Conservation (phyloP, 495 filamentous ascomycete species). For the Penicillium lagena region DNA sequence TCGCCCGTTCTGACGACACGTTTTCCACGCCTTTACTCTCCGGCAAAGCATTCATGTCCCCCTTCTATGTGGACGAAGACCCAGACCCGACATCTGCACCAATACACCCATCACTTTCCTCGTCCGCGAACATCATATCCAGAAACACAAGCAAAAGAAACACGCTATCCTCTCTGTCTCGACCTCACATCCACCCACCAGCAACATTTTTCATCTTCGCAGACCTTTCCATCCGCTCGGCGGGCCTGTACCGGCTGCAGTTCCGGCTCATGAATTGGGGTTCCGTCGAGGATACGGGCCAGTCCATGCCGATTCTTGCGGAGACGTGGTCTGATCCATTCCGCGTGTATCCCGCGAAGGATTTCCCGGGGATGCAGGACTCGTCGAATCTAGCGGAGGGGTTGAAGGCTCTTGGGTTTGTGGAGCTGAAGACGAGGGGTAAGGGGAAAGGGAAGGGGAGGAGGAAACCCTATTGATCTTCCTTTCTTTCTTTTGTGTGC, state of each 20-base stretch:
- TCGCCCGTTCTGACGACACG: conserved; percentile 17
- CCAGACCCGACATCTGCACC: conserved; percentile 44
- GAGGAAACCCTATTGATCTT: conserved; percentile 8
- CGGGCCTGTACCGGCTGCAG: conserved; percentile 72
- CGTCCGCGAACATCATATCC: too few relatives aligned
- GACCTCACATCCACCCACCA: conserved; percentile 11
- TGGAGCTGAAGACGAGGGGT: conserved; percentile 40
- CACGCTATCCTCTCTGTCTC: too few relatives aligned
- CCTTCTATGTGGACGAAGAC: conserved; percentile 35
- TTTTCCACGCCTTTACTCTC: conserved; percentile 29
- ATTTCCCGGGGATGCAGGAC: conserved; percentile 87
- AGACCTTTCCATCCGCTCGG: conserved; percentile 85
- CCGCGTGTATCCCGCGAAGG: conserved; percentile 89
- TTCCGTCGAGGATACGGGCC: conserved; percentile 43
- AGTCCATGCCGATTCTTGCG: conserved; percentile 55
- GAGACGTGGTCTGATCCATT: conserved; percentile 72
- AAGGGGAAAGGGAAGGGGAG: conserved; percentile 38
- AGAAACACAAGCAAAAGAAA: too few relatives aligned
- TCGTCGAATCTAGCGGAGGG: conserved; percentile 33
- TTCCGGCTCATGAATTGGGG: conserved; percentile 79
- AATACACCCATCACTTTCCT: conserved; percentile 46
- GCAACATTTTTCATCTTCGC: conserved; percentile 85
- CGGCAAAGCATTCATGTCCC: conserved; percentile 37
- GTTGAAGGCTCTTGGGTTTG: conserved; percentile 39
- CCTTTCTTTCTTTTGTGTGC: not conserved